Conservation (phyloP, 2,329 filamentous ascomycete genomes). For the Metarhizium rileyi region DNA sequence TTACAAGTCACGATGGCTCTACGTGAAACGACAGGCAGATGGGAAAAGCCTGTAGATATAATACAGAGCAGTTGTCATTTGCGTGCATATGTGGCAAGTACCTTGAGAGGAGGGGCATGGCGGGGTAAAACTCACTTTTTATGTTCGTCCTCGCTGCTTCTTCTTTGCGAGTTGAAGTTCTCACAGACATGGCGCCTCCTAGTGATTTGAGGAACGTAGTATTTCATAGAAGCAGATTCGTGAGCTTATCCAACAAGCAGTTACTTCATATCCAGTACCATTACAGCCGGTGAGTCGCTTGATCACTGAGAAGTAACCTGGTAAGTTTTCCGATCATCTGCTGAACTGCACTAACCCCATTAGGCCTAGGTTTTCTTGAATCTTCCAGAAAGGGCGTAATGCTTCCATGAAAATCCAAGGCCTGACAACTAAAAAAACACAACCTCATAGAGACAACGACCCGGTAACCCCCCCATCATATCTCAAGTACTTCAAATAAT, state of each 20-base stretch:
- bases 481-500: background rate
- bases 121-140: background rate
- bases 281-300: too few relatives aligned
- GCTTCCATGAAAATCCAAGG: constrained; percentile 8
- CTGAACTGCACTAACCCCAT: constrained; percentile 16
- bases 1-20: background rate
- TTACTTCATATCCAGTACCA: too few relatives aligned
- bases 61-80: too few relatives aligned
- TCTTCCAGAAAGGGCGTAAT: constrained; percentile 29
- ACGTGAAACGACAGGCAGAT: background rate
- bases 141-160: background rate
- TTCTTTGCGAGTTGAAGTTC: too few relatives aligned
- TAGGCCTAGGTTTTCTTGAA: constrained; percentile 24
- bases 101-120: background rate
- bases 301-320: too few relatives aligned
- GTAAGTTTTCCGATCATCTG: too few relatives aligned
- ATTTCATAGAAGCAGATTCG: too few relatives aligned
- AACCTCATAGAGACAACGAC: background rate
- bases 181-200: too few relatives aligned
- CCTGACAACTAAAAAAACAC: constrained; percentile 1
- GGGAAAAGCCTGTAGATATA: too few relatives aligned
- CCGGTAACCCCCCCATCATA: too few relatives aligned
- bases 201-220: too few relatives aligned
- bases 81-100: background rate
- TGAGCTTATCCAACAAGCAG: too few relatives aligned